Evolutionary conservation across 768 basidiomycete species (phyloP), one percentile per base, ranked within the genome.

Genomic region (Krasilnikovozyma curviuscula): DNA sequence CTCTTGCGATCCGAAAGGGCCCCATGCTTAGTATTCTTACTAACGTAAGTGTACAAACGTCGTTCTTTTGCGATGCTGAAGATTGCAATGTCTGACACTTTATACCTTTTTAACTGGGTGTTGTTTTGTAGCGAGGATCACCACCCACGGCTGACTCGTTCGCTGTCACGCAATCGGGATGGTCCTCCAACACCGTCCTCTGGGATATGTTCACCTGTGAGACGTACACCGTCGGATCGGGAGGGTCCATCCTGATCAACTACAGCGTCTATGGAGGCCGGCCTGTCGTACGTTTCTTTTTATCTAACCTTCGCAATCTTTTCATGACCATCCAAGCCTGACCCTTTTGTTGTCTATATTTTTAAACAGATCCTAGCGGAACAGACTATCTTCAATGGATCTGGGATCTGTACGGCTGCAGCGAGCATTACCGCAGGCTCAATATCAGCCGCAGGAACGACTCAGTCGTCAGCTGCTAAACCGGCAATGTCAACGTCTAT

Each of bases 61-160:
- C 12, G 57, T 67, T 18, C 77, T 63, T 73, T 81, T 51, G 81
- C 79, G 28, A 79, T 78, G 46, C 78, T 79, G 19, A 79, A 80
- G 59, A 47, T 71, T 53, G 31, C 13, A 24, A 7, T 34, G 21
- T 37, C 24, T 19, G 40, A 18, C 47, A 30, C 18, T n/a, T 33
- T 14, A 30, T n/a, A 6, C 27, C 48, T 24, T 24, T 32, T 49
- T 21, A 33, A 31, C 18, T 44, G 23, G 8, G 13, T 25, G 23
- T 7, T 9, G 23, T 7, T 3, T n/a, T n/a, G n/a, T 21, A 49
- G 48, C 25, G 50, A 27, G 50, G 50, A 25, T 19, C 57, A 44
- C 3, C 55, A 77, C 77, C 74, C 77, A 3, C 67, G 69, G 54
- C 76, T 77, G 56, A 64, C 68, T 21, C 75, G 69, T 54, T 68